Base-by-base conservation (phyloP, 208 protist species). In the Naegleria gruberi region DNA sequence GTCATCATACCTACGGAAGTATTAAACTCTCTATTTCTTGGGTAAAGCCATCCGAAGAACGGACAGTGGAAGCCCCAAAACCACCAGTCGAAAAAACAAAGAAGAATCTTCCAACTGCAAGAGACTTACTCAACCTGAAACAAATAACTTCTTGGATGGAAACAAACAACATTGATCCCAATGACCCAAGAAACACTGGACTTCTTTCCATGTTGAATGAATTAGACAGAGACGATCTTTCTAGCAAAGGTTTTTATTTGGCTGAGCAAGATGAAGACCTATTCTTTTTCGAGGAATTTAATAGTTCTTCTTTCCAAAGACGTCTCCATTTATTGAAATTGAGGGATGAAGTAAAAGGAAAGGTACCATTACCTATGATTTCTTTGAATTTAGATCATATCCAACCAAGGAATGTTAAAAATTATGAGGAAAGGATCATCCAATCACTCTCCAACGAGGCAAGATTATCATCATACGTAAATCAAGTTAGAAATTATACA, bases 111-210 rank as follows among this genome's bases (percentile, higher is more conserved):
- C n/a, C 41, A 2, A 37, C 83, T 47, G n/a, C 41, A 15, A 30
- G 44, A 87, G 83, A 55, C 15, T 30, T 87, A 41, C 6, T 55
- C 7, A 87, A 87, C 30, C 6, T 37, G 0, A 46, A 30, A 23
- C 23, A 87, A 37, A 77, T 77, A 37, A 77, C 65, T 37, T 55
- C 10, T 40, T 87, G 44, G 44, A 87, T 55, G 26, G n/a, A 41
- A 40, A 30, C 83, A 46, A 42, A 45, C 17, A 34, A 55, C 44
- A 55, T 87, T 26, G 83, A 87, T 55, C 83, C 83, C 1, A 87
- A 87, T 55, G 43, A 87, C 37, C 83, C 83, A 55, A 45, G 83
- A 45, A 87, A 87, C 40, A 87, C 83, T 40, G 83, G 83, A 41
- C n/a, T 87, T 23, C 42, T 87, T 30, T 55, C 43, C 8, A 55